A percentile compares a stretch with the other conserved stretches of the same genome.
phyloP scores from a whole-genome alignment of 2,329 filamentous ascomycete species.

The Pestalotiopsis sp. region DNA sequence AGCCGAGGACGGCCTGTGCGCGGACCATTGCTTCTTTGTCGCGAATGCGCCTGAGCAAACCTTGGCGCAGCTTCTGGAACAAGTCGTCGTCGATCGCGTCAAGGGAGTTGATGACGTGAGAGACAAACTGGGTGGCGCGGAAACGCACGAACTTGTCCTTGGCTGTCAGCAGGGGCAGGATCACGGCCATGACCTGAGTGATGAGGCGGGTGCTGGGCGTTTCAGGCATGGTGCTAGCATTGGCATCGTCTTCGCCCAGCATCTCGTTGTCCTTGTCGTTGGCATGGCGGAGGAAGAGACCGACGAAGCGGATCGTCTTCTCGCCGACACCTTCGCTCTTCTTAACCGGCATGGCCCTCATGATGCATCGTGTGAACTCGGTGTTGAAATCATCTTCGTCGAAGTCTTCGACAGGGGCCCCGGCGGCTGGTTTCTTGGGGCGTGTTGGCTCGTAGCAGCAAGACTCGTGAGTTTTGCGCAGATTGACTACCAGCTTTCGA shows the following conservation, averaged over 20 bases:
- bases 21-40: slow-evolving; percentile 95
- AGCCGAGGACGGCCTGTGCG: slow-evolving; percentile 86
- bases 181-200: slow-evolving; percentile 70
- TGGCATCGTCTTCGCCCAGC: slow-evolving; percentile 65
- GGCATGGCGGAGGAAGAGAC: slow-evolving; percentile 78
- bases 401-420: slow-evolving; percentile 70
- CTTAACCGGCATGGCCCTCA: slow-evolving; percentile 83
- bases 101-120: slow-evolving; percentile 89
- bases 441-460: slow-evolving; percentile 69
- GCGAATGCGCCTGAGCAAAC: slow-evolving; percentile 80
- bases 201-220: slow-evolving; percentile 84
- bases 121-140: slow-evolving; percentile 84
- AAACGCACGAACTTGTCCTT: slow-evolving; percentile 96
- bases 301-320: slow-evolving; percentile 81
- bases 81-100: slow-evolving; percentile 91
- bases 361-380: slow-evolving; percentile 81
- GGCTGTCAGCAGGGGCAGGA: slow-evolving; percentile 76
- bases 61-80: slow-evolving; percentile 79
- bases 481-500: slow-evolving; percentile 81
- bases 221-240: slow-evolving; percentile 73
- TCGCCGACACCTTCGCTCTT: slow-evolving; percentile 91
- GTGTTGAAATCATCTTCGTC: slow-evolving; percentile 85
- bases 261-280: slow-evolving; percentile 73
- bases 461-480: slow-evolving; percentile 88
- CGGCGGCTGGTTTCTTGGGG: slow-evolving; percentile 50